Evolutionary conservation across 192 early-diverging fungal genomes (phyloP), one percentile per base, ranked within the genome.

Genomic region (Coemansia sp.): DNA sequence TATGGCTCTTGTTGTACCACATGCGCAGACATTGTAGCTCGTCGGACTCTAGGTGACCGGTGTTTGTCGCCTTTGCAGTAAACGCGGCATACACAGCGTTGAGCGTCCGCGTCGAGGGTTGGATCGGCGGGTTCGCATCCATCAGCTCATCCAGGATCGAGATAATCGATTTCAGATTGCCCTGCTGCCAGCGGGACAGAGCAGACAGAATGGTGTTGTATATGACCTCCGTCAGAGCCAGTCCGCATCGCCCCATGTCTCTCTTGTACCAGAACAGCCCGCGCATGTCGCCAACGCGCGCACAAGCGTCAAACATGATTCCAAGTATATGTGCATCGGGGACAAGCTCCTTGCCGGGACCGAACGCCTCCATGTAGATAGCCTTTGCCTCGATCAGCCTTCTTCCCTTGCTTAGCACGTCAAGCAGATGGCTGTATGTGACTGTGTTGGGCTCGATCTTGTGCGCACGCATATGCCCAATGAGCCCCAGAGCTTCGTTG

Each of bases 351-450:
- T 52, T 30, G 29, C 17, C 15, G 1, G 37, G 44, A 1, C 59
- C 34, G 19, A 80, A 65, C 11, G 67, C 52, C 15, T 65, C 60
- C 15, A 27, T 42, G 31, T 69, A 80, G 55, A 80, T 57, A 5
- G 53, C 52, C 47, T 71, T 67, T 38, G 78, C 78, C 31, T 80
- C 62, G 0, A 70, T 64, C 10, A 67, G 41, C 17, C 64, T 64
- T 1, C 61, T 64, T 6, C 72, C 72, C 68, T 80, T 80, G 78
- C 44, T 74, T 20, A 74, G 64, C 11, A 65, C 59, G 34, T 80
- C 78, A 9, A 80, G 64, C n/a, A 80, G 72, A 47, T 74, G 28
- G 3, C 64, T 65, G 36, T 80, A 80, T 0, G 78, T 80, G n/a
- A 71, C 62, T 7, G 64, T 56, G 42, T 80, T 80, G 2, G 78